Base-by-base conservation (phyloP, 2,329 filamentous ascomycete genomes). In the Malbranchea zuffiana region DNA sequence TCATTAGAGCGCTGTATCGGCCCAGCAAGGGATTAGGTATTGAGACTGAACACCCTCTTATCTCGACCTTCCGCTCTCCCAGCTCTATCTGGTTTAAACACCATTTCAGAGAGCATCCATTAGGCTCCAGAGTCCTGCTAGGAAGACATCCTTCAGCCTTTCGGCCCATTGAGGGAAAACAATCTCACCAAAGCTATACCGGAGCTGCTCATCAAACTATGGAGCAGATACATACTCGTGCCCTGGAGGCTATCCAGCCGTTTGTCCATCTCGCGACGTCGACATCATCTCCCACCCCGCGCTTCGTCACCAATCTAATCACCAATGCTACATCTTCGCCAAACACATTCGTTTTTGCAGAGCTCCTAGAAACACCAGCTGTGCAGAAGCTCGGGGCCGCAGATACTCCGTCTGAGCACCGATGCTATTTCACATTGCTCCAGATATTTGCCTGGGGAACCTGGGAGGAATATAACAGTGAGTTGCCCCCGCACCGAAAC, bases 381-480 rank as follows among this genome's bases (percentile, higher is more conserved):
- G 78, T 96, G 47, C 82, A 90, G 60, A 71, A 74, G 8, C 76
- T 96, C 29, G 60, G 67, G 17, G 62, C 62, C 25, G 67, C 55
- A 25, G 57, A 65, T 7, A 59, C 68, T 25, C 57, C 75, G n/a
- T 55, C 69, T 23, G 80, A 92, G 32, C 74, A 80, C 50, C 63
- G 69, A 5, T 50, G 59, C 26, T 65, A 84, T 60, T 69, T 90
- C 34, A 74, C 67, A 1, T 71, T 93, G 10, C 78, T 98, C 29
- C 73, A 87, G 60, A 79, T 92, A 51, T 98, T 98, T 62, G 83
- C 86, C 41, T 85, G 90, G 69, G 90, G 88, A 43, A 94, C 85
- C 42, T 95, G 85, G 68, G 66, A 73, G 42, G 74, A 80, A 49
- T 95, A 94, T 66, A 68, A 72, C 56, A 55, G 75, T 77, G 53